Percentiles rank a stretch among this genome's conserved stretches.
phyloP scores from a whole-genome alignment of 176 grass and related monocot genomes.

The Zizania latifolia region DNA sequence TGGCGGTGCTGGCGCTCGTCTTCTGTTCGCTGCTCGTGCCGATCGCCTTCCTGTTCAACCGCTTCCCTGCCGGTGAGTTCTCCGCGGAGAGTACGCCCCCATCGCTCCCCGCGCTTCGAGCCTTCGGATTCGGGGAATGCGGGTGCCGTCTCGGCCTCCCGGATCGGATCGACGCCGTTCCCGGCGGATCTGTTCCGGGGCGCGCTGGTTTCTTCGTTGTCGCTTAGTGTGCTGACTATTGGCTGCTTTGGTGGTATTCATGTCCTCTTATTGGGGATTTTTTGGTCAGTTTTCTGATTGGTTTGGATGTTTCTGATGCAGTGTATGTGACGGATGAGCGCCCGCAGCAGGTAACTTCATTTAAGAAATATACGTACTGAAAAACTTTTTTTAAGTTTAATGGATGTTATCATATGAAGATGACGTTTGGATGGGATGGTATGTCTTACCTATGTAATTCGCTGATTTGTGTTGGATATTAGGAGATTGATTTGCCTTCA shows the following conservation, averaged over 20 bases:
- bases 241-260: slow-evolving; percentile 4
- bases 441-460: slow-evolving; percentile 15
- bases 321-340: slow-evolving; percentile 85
- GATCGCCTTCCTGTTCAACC: slow-evolving; percentile 86
- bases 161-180: slow-evolving; percentile 36
- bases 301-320: slow-evolving; percentile 42
- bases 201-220: not conserved
- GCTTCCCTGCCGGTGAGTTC: slow-evolving; percentile 69
- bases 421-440: not conserved
- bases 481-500: slow-evolving; percentile 62
- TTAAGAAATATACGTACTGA: not conserved
- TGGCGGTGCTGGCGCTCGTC: slow-evolving; percentile 90
- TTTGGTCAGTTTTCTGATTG: slow-evolving; percentile 22
- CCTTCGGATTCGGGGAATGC: slow-evolving; percentile 31
- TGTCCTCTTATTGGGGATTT: slow-evolving; percentile 2
- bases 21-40: slow-evolving; percentile 95
- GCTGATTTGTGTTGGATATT: not conserved
- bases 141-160: slow-evolving; percentile 5
- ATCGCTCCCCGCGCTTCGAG: not conserved
- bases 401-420: no score
- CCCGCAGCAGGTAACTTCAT: slow-evolving; percentile 57
- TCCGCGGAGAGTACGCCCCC: not conserved
- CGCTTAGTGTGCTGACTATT: slow-evolving; percentile 17
- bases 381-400: not conserved
- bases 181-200: slow-evolving; percentile 36